A percentile compares a stretch with the other conserved stretches of the same genome.
Evolutionary conservation across 306 rosid genomes (phyloP).

Genomic region (Sphenostylis stenocarpa): DNA sequence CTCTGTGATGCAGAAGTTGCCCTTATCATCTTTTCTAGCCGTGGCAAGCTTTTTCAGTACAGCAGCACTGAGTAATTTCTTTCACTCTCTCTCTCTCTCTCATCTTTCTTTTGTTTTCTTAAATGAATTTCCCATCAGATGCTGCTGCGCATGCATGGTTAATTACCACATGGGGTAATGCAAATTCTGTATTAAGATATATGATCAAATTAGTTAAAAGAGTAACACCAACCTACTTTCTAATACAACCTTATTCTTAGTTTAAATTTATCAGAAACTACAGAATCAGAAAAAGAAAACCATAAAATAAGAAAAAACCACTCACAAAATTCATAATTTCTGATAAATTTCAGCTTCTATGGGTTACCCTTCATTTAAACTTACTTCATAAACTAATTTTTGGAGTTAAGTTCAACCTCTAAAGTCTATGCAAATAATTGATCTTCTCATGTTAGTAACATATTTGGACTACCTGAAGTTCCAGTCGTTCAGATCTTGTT

Average conservation of each 20-base stretch:
- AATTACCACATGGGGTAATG: background rate
- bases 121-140: background rate
- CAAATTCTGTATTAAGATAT: background rate
- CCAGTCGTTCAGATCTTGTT: background rate
- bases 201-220: background rate
- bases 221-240: too few relatives aligned
- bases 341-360: too few relatives aligned
- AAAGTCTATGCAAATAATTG: background rate
- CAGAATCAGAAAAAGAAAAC: too few relatives aligned
- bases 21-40: constrained; percentile 70
- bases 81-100: background rate
- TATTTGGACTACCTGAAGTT: background rate
- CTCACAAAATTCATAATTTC: too few relatives aligned
- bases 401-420: background rate
- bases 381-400: background rate
- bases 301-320: too few relatives aligned
- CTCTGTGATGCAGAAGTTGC: constrained; percentile 83
- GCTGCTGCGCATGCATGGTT: too few relatives aligned
- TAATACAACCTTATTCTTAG: too few relatives aligned
- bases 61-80: constrained; percentile 59
- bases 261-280: too few relatives aligned
- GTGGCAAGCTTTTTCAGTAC: constrained; percentile 80
- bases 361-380: too few relatives aligned
- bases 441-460: background rate
- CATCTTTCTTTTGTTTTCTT: background rate